A percentile compares a stretch with the other conserved stretches of the same genome.
These are phyloP conservation scores for Geoglossum glabrum DNA, from an alignment of 495 filamentous ascomycete genomes.

Conservation along the genomic window DNA sequence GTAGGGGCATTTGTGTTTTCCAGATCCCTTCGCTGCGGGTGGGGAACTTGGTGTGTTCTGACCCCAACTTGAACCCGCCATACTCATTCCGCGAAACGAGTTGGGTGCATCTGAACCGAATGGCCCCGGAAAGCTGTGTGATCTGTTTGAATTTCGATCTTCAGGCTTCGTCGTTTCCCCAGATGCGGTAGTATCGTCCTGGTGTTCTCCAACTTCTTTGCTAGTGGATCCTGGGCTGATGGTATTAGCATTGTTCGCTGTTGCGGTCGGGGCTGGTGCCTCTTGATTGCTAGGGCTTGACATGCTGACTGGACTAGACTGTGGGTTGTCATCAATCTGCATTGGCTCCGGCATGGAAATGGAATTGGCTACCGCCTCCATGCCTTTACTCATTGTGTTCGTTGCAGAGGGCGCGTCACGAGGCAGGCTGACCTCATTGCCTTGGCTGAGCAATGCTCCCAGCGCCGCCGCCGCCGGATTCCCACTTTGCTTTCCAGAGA, in stretches of 20 bases:
- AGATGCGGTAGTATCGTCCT: not conserved
- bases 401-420: slow-evolving; percentile 14
- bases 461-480: slow-evolving; percentile 13
- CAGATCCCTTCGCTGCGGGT: slow-evolving; percentile 33
- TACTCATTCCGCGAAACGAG: slow-evolving; percentile 43
- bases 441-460: slow-evolving; percentile 9
- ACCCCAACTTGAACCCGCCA: slow-evolving; percentile 45
- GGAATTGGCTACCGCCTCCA: slow-evolving; percentile 8
- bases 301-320: slow-evolving; percentile 15
- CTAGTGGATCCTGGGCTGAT: not conserved
- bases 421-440: slow-evolving; percentile 8
- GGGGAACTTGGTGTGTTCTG: slow-evolving; percentile 47
- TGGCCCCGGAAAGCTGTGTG: not conserved
- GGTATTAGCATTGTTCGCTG: not conserved
- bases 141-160: not conserved
- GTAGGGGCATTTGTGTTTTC: slow-evolving; percentile 84
- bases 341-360: slow-evolving; percentile 9
- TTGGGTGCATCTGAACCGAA: not conserved
- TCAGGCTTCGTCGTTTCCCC: not conserved
- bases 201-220: not conserved
- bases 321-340: slow-evolving; percentile 6
- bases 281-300: slow-evolving; percentile 12
- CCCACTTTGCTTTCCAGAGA: slow-evolving; percentile 10
- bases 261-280: slow-evolving; percentile 6
- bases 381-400: slow-evolving; percentile 11